phyloP scores from a whole-genome alignment of 225 moss, liverwort and hornwort genomes.

The Polytrichum commune region DNA sequence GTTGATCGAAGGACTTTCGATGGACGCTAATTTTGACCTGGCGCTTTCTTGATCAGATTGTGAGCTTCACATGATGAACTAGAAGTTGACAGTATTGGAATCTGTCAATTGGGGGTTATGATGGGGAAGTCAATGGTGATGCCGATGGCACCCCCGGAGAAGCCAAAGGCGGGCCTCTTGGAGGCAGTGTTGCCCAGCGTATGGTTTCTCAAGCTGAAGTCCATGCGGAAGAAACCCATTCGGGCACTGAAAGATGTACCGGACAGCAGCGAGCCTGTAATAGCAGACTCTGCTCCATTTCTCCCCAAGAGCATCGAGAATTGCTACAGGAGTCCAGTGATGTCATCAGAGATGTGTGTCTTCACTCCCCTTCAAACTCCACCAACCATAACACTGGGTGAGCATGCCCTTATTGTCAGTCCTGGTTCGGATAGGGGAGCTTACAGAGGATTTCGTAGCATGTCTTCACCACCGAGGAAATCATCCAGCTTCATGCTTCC shows the following conservation, averaged over 20 bases:
- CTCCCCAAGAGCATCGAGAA: constrained; percentile 41
- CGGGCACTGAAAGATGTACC: constrained; percentile 12
- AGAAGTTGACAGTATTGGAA: too few species aligned
- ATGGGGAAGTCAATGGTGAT: constrained; percentile 5
- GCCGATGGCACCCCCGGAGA: constrained; percentile 20
- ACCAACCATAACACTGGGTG: constrained; percentile 4
- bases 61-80: background rate
- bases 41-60: constrained; percentile 1
- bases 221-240: constrained; percentile 26
- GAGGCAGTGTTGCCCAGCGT: constrained; percentile 34
- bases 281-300: constrained; percentile 35
- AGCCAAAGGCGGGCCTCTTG: constrained; percentile 30
- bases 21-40: background rate
- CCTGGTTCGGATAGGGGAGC: constrained; percentile 3
- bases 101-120: background rate
- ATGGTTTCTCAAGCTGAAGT: constrained; percentile 43
- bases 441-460: background rate
- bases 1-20: too few species aligned
- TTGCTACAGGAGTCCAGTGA: constrained; percentile 28
- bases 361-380: constrained; percentile 28
- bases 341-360: constrained; percentile 16
- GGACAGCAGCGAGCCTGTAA: constrained; percentile 7
- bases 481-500: constrained; percentile 3
- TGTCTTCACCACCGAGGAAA: constrained; percentile 11
- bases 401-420: constrained; percentile 7